phyloP scores from a whole-genome alignment of 805 yeast species.

The Candida koratica region DNA sequence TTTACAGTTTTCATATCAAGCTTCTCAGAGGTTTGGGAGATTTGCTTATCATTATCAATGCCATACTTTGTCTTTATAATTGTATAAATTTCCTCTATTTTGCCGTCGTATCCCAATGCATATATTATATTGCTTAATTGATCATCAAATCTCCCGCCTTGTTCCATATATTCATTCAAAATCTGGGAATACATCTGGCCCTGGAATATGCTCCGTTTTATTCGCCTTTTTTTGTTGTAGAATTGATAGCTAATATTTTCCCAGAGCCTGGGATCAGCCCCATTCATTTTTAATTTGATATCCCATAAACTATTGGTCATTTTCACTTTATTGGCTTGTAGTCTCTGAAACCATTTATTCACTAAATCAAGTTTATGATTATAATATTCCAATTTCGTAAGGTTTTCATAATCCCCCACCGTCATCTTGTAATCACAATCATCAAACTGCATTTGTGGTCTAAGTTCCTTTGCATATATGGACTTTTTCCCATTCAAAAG shows the following conservation, averaged over 20 bases:
- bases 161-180: conserved; percentile 9
- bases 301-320: conserved; percentile 37
- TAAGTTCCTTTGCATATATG: conserved; percentile 20
- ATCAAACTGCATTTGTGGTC: conserved; percentile 16
- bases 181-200: conserved; percentile 1
- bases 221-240: conserved; percentile 10
- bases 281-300: conserved; percentile 28
- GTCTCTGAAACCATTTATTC: conserved; percentile 33
- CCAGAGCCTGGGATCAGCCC: conserved; percentile 35
- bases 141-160: conserved; percentile 15
- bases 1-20: conserved; percentile 25
- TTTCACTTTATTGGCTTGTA: conserved; percentile 5
- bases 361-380: conserved; percentile 40
- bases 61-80: conserved; percentile 33
- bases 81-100: conserved; percentile 19
- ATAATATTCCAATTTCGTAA: conserved; percentile 31
- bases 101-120: conserved; percentile 28
- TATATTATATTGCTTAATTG: conserved; percentile 28
- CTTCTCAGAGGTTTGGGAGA: conserved; percentile 4
- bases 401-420: conserved; percentile 35
- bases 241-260: conserved; percentile 17
- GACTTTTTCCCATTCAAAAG: conserved; percentile 18
- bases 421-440: conserved; percentile 16
- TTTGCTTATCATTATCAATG: conserved; percentile 22
- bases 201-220: conserved; percentile 8